A percentile compares a stretch with the other conserved stretches of the same genome.
Conservation (phyloP, 139 green algal genomes). For the Chlamydomonas sp. region DNA sequence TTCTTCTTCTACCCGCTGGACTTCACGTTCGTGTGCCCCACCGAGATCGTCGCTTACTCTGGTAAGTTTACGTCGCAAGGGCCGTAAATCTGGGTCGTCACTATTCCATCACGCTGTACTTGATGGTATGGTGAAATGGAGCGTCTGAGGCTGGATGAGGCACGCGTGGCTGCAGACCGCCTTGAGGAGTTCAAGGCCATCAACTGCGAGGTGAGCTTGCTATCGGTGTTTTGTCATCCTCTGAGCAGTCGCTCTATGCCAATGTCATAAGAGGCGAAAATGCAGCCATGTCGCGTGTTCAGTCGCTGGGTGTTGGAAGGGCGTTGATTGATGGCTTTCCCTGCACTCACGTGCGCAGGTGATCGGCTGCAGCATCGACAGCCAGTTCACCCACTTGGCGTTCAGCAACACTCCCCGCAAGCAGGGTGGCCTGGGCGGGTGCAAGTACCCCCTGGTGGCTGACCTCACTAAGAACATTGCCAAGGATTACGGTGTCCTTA, state of each 20-base stretch:
- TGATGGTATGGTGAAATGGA: no score
- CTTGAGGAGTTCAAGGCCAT: constrained; percentile 91
- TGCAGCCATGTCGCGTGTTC: no score
- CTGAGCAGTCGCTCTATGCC: not conserved
- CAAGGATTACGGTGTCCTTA: constrained; percentile 92
- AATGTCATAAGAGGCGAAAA: no score
- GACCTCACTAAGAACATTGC: constrained; percentile 94
- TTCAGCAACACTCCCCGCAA: constrained; percentile 95
- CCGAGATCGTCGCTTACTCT: constrained; percentile 96
- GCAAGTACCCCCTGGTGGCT: constrained; percentile 95
- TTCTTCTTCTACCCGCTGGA: constrained; percentile 97
- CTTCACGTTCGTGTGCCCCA: constrained; percentile 89
- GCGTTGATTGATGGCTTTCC: not conserved
- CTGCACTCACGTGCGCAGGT: constrained; percentile 56
- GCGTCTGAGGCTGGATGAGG: no score
- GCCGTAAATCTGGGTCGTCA: not conserved
- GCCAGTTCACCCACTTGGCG: constrained; percentile 97
- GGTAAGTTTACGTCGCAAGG: not conserved
- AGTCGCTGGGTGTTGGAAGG: no score
- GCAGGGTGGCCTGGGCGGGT: constrained; percentile 93
- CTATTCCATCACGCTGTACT: not conserved
- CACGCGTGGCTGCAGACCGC: constrained; percentile 59
- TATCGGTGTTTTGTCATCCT: not conserved
- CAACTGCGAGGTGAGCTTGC: constrained; percentile 78
- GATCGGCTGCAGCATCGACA: constrained; percentile 90